phyloP scores from a whole-genome alignment of 2,329 filamentous ascomycete genomes.

The Lomentospora prolificans region DNA sequence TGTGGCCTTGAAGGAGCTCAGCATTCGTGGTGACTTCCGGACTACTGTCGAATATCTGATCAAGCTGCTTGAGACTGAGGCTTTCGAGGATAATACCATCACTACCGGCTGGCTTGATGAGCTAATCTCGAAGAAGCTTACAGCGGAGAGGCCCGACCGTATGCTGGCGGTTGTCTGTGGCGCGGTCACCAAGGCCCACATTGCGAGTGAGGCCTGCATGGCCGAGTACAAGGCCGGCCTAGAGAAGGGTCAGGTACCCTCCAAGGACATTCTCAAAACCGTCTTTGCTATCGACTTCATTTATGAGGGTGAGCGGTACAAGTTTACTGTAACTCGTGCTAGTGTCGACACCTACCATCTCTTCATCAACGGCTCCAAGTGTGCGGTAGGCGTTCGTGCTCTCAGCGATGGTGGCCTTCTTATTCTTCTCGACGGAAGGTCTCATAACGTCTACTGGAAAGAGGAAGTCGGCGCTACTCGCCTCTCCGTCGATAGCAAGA shows the following conservation, averaged over 20 bases:
- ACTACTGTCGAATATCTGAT: constrained; percentile 98
- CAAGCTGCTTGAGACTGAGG: constrained; percentile 95
- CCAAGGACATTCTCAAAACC: constrained; percentile 94
- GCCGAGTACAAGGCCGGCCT: constrained; percentile 78
- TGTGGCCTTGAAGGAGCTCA: constrained; percentile 93
- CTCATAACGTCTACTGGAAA: constrained; percentile 99
- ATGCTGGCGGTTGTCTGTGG: constrained; percentile 93
- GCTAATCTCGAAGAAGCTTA: constrained; percentile 95
- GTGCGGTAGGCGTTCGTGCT: constrained; percentile 82
- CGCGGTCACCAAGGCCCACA: constrained; percentile 88
- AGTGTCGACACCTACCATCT: constrained; percentile 91
- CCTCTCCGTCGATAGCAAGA: constrained; percentile 95
- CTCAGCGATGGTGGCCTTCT: constrained; percentile 90
- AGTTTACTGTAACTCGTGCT: constrained; percentile 92
- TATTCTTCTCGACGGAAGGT: constrained; percentile 80
- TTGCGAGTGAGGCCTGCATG: constrained; percentile 84
- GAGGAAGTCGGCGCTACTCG: constrained; percentile 95
- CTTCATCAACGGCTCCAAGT: constrained; percentile 98
- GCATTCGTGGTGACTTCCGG: constrained; percentile 98
- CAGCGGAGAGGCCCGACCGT: constrained; percentile 86
- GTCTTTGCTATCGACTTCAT: constrained; percentile 98
- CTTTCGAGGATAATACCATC: constrained; percentile 98
- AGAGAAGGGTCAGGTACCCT: constrained; percentile 94
- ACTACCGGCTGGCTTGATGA: constrained; percentile 98
- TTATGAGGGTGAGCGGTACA: constrained; percentile 93